These are phyloP conservation scores for Entomophthora muscae DNA, from an alignment of 371 early-diverging fungal genomes.

Conservation along the genomic window DNA sequence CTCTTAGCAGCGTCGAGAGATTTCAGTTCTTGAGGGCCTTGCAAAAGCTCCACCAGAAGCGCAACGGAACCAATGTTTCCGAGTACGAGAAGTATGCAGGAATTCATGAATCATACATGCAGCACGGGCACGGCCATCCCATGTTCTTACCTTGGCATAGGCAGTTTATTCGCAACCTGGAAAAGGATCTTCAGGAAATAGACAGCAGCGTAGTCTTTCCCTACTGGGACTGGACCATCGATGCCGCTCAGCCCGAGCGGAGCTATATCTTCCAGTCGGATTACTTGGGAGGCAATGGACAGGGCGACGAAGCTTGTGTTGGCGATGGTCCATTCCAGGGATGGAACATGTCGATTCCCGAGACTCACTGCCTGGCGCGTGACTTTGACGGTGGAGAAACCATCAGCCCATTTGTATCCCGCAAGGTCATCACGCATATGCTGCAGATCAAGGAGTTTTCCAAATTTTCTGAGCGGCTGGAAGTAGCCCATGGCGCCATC, in stretches of 20 bases:
- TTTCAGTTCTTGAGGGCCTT: too few relatives aligned
- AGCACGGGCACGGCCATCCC: constrained; percentile 12
- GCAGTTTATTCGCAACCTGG: constrained; percentile 14
- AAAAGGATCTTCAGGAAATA: constrained; percentile 15
- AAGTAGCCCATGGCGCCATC: constrained; percentile 26
- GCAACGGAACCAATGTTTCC: not conserved
- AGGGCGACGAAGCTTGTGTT: constrained; percentile 11
- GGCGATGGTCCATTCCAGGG: constrained; percentile 11
- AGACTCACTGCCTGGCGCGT: constrained; percentile 16
- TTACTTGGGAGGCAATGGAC: constrained; percentile 14
- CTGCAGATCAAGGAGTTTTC: constrained; percentile 15
- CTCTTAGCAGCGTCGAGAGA: too few relatives aligned
- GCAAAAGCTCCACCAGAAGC: too few relatives aligned
- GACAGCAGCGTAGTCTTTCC: constrained; percentile 23
- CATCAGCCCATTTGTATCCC: constrained; percentile 16
- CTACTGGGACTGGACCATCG: constrained; percentile 30
- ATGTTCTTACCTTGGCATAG: constrained; percentile 27
- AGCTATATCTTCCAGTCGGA: constrained; percentile 9
- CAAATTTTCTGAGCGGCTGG: constrained; percentile 18
- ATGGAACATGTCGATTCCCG: constrained; percentile 1
- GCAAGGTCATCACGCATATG: constrained; percentile 12
- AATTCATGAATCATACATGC: not conserved
- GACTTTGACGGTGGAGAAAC: constrained; percentile 9
- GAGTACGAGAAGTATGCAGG: not conserved
- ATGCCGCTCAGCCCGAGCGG: constrained; percentile 10